phyloP scores from a whole-genome alignment of 208 protist genomes.

The Blechomonas ayalai region DNA sequence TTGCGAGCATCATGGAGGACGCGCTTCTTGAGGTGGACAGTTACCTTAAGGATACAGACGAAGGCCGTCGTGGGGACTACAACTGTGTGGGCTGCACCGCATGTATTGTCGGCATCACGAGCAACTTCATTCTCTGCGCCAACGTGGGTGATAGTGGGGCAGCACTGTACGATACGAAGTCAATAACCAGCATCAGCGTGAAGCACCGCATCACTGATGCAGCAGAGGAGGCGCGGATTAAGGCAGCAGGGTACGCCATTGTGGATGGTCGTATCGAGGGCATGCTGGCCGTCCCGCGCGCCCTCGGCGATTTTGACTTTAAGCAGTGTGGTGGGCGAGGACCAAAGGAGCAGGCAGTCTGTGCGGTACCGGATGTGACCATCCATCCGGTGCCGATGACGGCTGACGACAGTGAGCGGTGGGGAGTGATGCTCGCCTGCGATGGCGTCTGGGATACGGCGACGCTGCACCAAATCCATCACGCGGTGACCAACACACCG shows the following conservation, averaged over 20 bases:
- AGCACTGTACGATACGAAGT: constrained; percentile 34
- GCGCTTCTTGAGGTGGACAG: constrained; percentile 59
- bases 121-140: constrained; percentile 69
- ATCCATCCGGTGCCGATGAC: constrained; percentile 42
- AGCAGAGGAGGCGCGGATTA: constrained; percentile 42
- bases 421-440: constrained; percentile 73
- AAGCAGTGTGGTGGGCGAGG: constrained; percentile 68
- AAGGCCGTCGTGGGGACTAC: constrained; percentile 61
- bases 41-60: constrained; percentile 23
- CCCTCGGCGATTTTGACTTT: constrained; percentile 83
- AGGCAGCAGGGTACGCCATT: constrained; percentile 52
- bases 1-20: constrained; percentile 67
- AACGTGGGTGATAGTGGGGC: constrained; percentile 78
- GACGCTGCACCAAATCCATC: constrained; percentile 68
- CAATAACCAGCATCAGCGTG: constrained; percentile 38
- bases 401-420: constrained; percentile 18
- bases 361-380: constrained; percentile 53
- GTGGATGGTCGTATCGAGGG: constrained; percentile 61
- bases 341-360: constrained; percentile 61
- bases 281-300: constrained; percentile 65
- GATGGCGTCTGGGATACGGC: constrained; percentile 81
- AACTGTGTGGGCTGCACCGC: constrained; percentile 67
- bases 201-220: constrained; percentile 52
- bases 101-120: constrained; percentile 68
- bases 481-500: constrained; percentile 55